These are phyloP conservation scores for Tylopilus sp. DNA, from an alignment of 768 basidiomycete species.

Conservation along the genomic window DNA sequence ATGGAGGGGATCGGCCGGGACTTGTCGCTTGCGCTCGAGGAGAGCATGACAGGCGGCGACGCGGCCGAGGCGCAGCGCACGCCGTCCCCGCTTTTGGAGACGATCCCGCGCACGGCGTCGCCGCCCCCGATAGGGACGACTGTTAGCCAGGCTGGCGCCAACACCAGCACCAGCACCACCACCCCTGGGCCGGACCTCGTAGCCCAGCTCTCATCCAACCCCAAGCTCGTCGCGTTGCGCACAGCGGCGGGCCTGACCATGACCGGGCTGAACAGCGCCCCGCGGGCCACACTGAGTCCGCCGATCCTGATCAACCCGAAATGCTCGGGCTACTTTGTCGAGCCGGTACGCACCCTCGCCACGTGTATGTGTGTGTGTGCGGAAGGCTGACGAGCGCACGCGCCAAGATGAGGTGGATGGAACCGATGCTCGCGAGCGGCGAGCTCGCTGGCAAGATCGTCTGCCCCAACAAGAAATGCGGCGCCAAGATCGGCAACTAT, in stretches of 20 bases:
- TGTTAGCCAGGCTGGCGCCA: not conserved
- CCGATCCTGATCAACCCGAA: conserved; percentile 74
- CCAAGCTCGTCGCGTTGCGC: conserved; percentile 27
- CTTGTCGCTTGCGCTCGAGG: conserved; percentile 29
- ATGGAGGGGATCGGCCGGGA: conserved; percentile 33
- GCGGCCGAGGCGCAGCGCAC: not conserved
- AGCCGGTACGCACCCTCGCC: conserved; percentile 58
- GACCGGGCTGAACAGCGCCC: conserved; percentile 22
- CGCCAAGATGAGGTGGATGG: conserved; percentile 95
- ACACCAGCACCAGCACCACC: conserved; percentile 29
- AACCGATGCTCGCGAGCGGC: conserved; percentile 70
- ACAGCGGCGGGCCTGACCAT: conserved; percentile 21
- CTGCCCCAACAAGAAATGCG: conserved; percentile 91
- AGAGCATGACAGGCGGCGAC: conserved; percentile 5
- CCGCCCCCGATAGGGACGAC: not conserved
- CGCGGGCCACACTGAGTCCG: conserved; percentile 36
- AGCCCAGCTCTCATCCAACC: conserved; percentile 20
- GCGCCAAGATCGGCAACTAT: conserved; percentile 89
- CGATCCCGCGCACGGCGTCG: conserved; percentile 3
- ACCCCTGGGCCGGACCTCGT: conserved; percentile 47
- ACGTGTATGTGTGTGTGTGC: not conserved
- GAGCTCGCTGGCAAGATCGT: conserved; percentile 82
- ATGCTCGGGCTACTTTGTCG: conserved; percentile 96
- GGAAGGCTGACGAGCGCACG: not conserved
- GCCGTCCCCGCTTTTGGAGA: not conserved